Evolutionary conservation across 371 early-diverging fungal species (phyloP).

Genomic region (Batrachochytrium dendrobatidis): DNA sequence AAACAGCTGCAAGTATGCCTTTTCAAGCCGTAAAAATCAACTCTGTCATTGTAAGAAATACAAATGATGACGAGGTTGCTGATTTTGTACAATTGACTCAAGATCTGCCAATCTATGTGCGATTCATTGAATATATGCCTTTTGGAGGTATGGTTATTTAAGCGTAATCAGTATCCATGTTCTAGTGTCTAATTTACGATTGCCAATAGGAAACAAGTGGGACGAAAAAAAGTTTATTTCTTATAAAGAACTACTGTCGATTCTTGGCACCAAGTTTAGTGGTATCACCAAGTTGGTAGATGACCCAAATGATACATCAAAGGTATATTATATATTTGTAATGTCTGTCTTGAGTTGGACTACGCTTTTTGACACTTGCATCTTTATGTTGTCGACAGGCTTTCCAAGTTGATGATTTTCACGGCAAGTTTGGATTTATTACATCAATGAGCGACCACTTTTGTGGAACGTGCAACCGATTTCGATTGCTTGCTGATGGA

Average conservation of each 20-base stretch:
- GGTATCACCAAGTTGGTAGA: slow-evolving; percentile 56
- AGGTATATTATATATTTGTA: slow-evolving; percentile 36
- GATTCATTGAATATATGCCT: slow-evolving; percentile 97
- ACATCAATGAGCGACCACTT: slow-evolving; percentile 94
- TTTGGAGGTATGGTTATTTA: slow-evolving; percentile 70
- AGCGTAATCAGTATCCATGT: no score
- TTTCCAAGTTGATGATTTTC: slow-evolving; percentile 65
- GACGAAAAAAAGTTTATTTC: slow-evolving; percentile 73
- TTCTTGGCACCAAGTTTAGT: slow-evolving; percentile 52
- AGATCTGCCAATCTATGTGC: slow-evolving; percentile 62
- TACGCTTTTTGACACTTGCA: neutral
- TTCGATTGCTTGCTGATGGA: slow-evolving; percentile 91
- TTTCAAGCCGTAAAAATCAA: slow-evolving; percentile 80
- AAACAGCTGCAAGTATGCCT: slow-evolving; percentile 54
- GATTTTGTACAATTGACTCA: slow-evolving; percentile 78
- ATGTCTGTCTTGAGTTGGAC: neutral
- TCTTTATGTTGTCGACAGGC: slow-evolving; percentile 7
- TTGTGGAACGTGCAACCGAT: slow-evolving; percentile 85
- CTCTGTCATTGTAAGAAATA: slow-evolving; percentile 77
- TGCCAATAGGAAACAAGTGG: slow-evolving; percentile 79
- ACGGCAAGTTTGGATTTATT: slow-evolving; percentile 87
- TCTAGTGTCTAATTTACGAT: neutral
- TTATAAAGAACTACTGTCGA: slow-evolving; percentile 63
- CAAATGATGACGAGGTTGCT: slow-evolving; percentile 76
- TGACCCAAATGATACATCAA: slow-evolving; percentile 79